Evolutionary conservation across 1,284 basidiomycete species (phyloP), one percentile per base, ranked within the genome.

Genomic region (Sanghuangporus weigelae): DNA sequence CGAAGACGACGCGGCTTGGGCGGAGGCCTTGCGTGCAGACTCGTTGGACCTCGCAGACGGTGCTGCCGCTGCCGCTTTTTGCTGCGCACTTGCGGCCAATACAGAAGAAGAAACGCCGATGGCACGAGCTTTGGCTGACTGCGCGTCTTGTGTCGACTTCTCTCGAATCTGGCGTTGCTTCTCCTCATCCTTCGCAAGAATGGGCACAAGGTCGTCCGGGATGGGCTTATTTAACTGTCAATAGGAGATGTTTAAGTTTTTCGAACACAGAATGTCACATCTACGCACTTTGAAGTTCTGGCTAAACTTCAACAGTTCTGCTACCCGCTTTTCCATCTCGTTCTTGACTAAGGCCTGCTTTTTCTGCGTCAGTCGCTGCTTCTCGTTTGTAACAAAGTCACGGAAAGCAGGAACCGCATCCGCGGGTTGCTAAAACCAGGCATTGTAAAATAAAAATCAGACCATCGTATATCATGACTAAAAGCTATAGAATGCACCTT

Each of bases 271-370:
- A 57, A 35, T 8, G 59, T 40, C 57, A 63, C 56, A 11, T 10
- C 48, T 38, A 65, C 80, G 54, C 51, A 93, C 92, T 85, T 96
- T 97, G 86, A 99, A 99, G 68, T 78, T 90, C 73, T 92, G 84
- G 69, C 93, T 93, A 79, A 98, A 99, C 75, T 91, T 91, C 73
- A 95, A 85, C 57, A 98, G 79, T 58, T 98, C 96, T 11, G 94
- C 90, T 77, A 98, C 86, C 61, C 90, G 86, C 71, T 91, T 93
- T 73, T 96, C 93, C 86, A 95, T 94, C 74, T 98, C 96, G 72
- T 84, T 92, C 83, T 95, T 96, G 63, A 89, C 85, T 57, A 96
- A 78, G 19, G 90, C 90, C 71, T 95, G 92, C 76, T 93, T 89
- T 82, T 95, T 96, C 78, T 94, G 90, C 55, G 91, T 89, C 61